phyloP scores from a whole-genome alignment of 768 basidiomycete species.

The Suillus cothurnatus region DNA sequence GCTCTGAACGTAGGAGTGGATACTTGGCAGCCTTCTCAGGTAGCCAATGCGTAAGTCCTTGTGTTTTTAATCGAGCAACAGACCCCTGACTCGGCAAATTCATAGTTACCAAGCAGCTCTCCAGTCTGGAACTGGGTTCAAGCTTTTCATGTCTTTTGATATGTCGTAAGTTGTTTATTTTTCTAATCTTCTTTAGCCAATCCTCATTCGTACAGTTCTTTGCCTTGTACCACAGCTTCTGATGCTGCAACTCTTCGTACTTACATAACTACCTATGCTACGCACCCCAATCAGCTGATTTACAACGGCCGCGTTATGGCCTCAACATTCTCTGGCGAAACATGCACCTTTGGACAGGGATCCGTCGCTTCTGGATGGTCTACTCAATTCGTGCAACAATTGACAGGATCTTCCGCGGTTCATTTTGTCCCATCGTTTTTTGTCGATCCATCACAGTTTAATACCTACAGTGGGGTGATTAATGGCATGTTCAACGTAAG shows the following conservation, averaged over 20 bases:
- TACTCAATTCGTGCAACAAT: conserved; percentile 49
- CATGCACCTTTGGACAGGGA: conserved; percentile 64
- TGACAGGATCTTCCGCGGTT: conserved; percentile 47
- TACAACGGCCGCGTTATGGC: conserved; percentile 53
- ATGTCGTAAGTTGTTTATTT: conserved; percentile 56
- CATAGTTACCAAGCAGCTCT: conserved; percentile 57
- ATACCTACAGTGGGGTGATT: conserved; percentile 49
- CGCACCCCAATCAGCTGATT: conserved; percentile 61
- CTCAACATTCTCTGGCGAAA: conserved; percentile 73
- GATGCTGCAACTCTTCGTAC: conserved; percentile 54
- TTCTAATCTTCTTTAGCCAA: conserved; percentile 4
- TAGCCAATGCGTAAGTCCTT: conserved; percentile 60
- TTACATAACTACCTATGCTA: conserved; percentile 54
- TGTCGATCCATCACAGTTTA: conserved; percentile 51
- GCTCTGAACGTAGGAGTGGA: conserved; percentile 72
- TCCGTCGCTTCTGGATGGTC: conserved; percentile 58
- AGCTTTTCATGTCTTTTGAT: conserved; percentile 78
- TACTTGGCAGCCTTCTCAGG: conserved; percentile 60
- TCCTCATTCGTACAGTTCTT: conserved; percentile 38
- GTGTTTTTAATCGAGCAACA: conserved; percentile 3
- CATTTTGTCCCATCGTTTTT: conserved; percentile 77
- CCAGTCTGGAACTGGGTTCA: conserved; percentile 57
- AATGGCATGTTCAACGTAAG: conserved; percentile 64
- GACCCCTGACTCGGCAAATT: conserved; percentile 19
- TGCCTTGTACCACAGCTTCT: conserved; percentile 50